Base-by-base conservation (phyloP, 345 rosid genomes). In the Abelmoschus esculentus region DNA sequence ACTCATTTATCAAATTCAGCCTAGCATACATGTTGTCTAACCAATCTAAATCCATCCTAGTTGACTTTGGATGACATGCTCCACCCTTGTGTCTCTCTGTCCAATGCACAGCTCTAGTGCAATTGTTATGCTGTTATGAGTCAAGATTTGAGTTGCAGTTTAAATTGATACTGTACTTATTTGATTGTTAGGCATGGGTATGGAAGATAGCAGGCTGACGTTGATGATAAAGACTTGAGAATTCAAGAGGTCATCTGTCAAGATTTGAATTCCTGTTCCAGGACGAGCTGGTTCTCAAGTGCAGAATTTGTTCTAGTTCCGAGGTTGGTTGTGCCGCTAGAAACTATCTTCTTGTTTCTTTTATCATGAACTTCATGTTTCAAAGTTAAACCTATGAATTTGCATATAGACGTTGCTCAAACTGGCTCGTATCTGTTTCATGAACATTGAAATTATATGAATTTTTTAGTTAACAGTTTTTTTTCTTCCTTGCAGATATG, bases 141-240 rank as follows among this genome's bases (percentile, higher is more conserved):
- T 36, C 18, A 11, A 26, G 44, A 54, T 69, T 6, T 40, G 6
- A 55, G 5, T 14, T 22, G 73, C 82, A 65, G 36, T 9, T 10
- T 9, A 18, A 19, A 15, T 67, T 60, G 18, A 60, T 29, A 31
- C 3, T 65, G 65, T 61, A 18, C 22, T 31, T 73, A 10, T 63
- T 67, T 73, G 68, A 47, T 69, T 36, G 53, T 70, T 63, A 96
- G 99, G 90, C 99, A 96, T 80, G 99, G 99, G 46, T 96, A 92
- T 57, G 99, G 99, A 80, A 86, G 98, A 80, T 92, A 98, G 99
- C 99, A 92, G 85, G 97, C 98, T 40, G 90, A 92, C 72, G 90
- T 90, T 74, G 98, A 96, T 80, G 98, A 96, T 80, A 92, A 84
- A 80, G 99, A 86, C 73, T 74, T 90, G 86, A 85, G 77, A 81